These are phyloP conservation scores for Linnemannia hyalina DNA, from an alignment of 192 early-diverging fungal genomes.

Conservation along the genomic window DNA sequence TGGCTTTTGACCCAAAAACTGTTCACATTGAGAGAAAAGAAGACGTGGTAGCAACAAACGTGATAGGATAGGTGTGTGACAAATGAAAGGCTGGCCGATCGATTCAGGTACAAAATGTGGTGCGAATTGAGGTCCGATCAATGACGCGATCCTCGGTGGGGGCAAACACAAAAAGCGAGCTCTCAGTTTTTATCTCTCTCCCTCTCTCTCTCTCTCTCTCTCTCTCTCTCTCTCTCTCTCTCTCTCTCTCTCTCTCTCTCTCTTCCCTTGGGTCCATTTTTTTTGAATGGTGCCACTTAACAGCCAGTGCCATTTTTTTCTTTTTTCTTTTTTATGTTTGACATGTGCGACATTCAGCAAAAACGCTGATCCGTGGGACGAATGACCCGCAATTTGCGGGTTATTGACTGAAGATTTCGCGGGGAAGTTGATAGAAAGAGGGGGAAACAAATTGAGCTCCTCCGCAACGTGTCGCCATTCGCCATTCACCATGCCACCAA, in stretches of 20 bases:
- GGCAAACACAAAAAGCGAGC: neutral
- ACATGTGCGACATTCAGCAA: slow-evolving; percentile 1
- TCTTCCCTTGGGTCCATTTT: neutral
- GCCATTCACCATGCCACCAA: neutral
- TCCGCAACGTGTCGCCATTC: neutral
- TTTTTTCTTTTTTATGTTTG: neutral
- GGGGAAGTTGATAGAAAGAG: neutral
- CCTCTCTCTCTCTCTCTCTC: too few relatives aligned
- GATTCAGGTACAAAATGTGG: neutral
- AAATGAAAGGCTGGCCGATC: neutral
- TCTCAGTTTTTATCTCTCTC: neutral
- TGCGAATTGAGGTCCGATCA: neutral
- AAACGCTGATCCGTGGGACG: neutral
- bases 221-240: neutral
- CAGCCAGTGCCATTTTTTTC: neutral
- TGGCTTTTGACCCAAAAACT: neutral
- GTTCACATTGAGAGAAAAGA: neutral
- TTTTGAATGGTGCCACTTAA: neutral
- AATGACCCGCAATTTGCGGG: neutral
- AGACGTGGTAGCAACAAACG: neutral
- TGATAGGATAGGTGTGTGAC: neutral
- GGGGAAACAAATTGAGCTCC: neutral
- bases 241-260: neutral
- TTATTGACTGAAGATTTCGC: slow-evolving; percentile 1
- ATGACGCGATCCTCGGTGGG: slow-evolving; percentile 19